Evolutionary conservation across 768 basidiomycete genomes (phyloP).

Genomic region (Leccinum subgranulosum): DNA sequence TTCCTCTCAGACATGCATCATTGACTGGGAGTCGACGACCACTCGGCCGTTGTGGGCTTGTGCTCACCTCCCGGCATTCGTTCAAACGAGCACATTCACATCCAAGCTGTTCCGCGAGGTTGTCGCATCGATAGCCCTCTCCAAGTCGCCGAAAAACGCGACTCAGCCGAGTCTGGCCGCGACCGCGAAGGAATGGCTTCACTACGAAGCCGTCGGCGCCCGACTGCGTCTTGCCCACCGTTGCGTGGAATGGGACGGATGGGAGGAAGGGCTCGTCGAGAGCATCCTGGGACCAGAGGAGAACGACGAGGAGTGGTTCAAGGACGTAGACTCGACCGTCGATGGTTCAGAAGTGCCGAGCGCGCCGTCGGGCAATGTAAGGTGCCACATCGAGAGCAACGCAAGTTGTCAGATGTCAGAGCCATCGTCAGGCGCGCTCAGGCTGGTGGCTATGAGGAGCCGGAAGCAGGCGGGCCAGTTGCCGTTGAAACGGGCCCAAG

Average conservation of each 20-base stretch:
- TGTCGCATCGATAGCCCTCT: conserved; percentile 45
- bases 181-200: conserved; percentile 68
- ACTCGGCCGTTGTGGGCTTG: conserved; percentile 83
- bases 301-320: conserved; percentile 69
- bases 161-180: conserved; percentile 34
- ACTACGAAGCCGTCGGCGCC: conserved; percentile 63
- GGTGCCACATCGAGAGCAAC: background rate
- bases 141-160: conserved; percentile 18
- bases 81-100: conserved; percentile 75
- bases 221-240: conserved; percentile 75
- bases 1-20: conserved; percentile 68
- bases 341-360: conserved; percentile 19
- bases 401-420: conserved; percentile 5
- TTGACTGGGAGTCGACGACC: conserved; percentile 91
- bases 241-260: conserved; percentile 85
- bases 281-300: conserved; percentile 74
- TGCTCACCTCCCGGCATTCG: conserved; percentile 77
- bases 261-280: conserved; percentile 82
- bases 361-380: conserved; percentile 1
- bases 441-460: conserved; percentile 26
- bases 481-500: conserved; percentile 56
- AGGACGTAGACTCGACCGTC: conserved; percentile 31
- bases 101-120: conserved; percentile 67
- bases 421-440: conserved; percentile 18
- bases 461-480: conserved; percentile 43